Base-by-base conservation (phyloP, 768 basidiomycete genomes). In the Lactarius vividus region DNA sequence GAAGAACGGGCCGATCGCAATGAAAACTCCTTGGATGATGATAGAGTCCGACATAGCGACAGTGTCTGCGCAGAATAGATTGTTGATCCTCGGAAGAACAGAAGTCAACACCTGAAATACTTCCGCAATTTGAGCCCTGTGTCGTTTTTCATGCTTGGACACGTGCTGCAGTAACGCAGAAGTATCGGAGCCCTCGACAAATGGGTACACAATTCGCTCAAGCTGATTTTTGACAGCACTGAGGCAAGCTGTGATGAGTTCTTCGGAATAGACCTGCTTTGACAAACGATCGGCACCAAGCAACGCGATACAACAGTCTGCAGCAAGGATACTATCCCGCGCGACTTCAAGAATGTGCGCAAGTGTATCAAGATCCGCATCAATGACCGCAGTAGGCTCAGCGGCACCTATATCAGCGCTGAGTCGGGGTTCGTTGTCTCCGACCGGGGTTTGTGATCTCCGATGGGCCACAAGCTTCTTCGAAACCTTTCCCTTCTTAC, bases 191-290 rank as follows among this genome's bases (percentile, higher is more conserved):
- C 87, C 88, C 72, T 96, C 94, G 5, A 96, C 85, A 69, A 95
- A 92, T 0, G 92, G 94, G 72, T 92, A 96, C 15, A 98, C 80
- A 55, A 92, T 81, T 72, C 85, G 85, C 1, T 85, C 85, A 35
- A 97, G 84, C 64, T 89, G 88, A 67, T 89, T 90, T 74, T 96
- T 95, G 67, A 94, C 82, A 0, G 88, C 80, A 52, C 77, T 80
- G 20, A 98, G 80, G 76, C 94, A 93, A 0, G 84, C 79, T 0
- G 87, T 87, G 67, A 99, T 92, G 13, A 95, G 81, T 73, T 99
- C 97, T 74, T 98, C 94, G 0, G 96, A 97, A 75, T 96, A 96
- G 10, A 94, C 95, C 84, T 95, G 92, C 75, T 96, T 96, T 2
- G 92, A 84, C 62, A 96, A 78, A 28, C 89, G 82, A 68, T 93